phyloP scores from a whole-genome alignment of 2,329 filamentous ascomycete genomes.

The Cryphonectria carpinicola region DNA sequence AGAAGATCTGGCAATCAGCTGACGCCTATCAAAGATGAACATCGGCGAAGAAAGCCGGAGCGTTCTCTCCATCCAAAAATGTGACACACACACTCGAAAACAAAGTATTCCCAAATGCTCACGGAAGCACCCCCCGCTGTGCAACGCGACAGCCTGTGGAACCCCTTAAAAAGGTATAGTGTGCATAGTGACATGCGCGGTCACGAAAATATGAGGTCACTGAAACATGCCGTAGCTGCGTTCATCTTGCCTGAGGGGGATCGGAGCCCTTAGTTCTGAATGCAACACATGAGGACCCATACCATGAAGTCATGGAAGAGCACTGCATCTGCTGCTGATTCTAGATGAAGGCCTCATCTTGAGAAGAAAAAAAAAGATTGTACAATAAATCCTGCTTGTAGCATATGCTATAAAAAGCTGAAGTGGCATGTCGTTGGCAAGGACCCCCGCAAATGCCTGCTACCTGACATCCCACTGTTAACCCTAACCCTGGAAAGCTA shows the following conservation, averaged over 20 bases:
- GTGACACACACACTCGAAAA: not conserved
- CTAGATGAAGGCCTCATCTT: not conserved
- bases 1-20: not conserved
- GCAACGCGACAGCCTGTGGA: slow-evolving; percentile 3
- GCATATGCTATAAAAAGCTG: not conserved
- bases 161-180: not conserved
- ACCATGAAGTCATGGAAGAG: not conserved
- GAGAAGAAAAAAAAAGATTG: not conserved
- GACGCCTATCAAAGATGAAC: not conserved
- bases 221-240: slow-evolving; percentile 1
- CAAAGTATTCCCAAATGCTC: not conserved
- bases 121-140: not conserved
- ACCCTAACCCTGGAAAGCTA: not conserved
- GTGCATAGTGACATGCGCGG: not conserved
- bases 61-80: not conserved
- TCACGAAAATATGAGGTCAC: slow-evolving; percentile 5
- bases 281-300: not conserved
- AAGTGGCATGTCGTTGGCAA: too few relatives aligned
- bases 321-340: not conserved
- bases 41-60: not conserved
- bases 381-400: not conserved
- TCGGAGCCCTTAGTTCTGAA: not conserved
- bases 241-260: not conserved
- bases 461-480: not conserved
- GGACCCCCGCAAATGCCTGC: not conserved